Base-by-base conservation (phyloP, 306 rosid genomes). In the Luffa aegyptiaca region DNA sequence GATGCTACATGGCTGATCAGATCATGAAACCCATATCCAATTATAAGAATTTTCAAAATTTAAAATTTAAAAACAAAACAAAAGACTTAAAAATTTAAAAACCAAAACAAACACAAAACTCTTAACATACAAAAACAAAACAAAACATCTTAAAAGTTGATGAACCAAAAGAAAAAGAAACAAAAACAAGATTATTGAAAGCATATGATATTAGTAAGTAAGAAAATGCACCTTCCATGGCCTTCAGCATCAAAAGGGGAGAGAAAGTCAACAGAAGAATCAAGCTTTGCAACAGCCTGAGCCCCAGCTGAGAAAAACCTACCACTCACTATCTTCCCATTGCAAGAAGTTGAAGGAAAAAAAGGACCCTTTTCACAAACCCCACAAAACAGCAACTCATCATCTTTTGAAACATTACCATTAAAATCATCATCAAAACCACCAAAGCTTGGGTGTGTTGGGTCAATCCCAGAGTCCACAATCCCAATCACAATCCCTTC, bases 171-270 rank as follows among this genome's bases (percentile, higher is more conserved):
- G 0, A 26, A 26, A 26, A 26, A 26, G 0, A 26, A 26, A 26
- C 31, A 26, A 26, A 26, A 26, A 26, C 0, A 26, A 26, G 31
- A 26, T 26, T 26, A 26, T 26, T 26, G n/a, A n/a, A n/a, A n/a
- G n/a, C n/a, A n/a, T n/a, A n/a, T n/a, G n/a, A n/a, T n/a, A n/a
- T n/a, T n/a, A n/a, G n/a, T 26, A 1, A 26, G 31, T 26, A 26
- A 26, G 42, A 39, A 3, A 39, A 39, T 42, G 46, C 82, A 93
- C 98, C 98, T 95, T 85, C 99, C 98, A 80, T 93, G 97, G 63
- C 99, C 99, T 58, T 79, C 89, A 3, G 90, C 90, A 85, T 92
- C 97, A 82, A 87, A 90, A 0, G 97, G 98, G 17, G 98, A 95
- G 73, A 92, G 97, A 76, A 95, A 84, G 59, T 95, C 97, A 1